Percentiles rank a stretch among this genome's conserved stretches.
phyloP scores from a whole-genome alignment of 164 flowering plant species.

The Macadamia integrifolia region DNA sequence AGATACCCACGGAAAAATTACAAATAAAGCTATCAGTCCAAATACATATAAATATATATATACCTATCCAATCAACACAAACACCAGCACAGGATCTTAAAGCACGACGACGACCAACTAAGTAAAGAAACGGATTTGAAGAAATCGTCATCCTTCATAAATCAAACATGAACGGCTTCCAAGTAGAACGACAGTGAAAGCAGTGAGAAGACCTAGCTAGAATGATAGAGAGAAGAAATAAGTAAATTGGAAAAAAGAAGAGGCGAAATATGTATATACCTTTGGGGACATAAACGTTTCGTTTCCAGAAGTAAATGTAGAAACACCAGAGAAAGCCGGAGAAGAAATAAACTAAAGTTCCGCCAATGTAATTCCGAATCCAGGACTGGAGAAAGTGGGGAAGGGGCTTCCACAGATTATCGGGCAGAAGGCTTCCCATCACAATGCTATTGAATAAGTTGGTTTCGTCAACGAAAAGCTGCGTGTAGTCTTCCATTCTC shows the following conservation, averaged over 20 bases:
- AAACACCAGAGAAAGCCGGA: slow-evolving; percentile 85
- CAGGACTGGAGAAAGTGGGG: slow-evolving; percentile 64
- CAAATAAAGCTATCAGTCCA: no score
- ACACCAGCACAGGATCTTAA: no score
- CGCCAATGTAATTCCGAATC: slow-evolving; percentile 82
- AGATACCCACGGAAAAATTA: no score
- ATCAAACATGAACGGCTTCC: background rate
- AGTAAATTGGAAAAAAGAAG: background rate
- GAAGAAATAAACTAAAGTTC: slow-evolving; percentile 47
- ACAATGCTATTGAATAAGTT: slow-evolving; percentile 59
- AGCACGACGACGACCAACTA: no score
- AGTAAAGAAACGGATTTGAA: no score
- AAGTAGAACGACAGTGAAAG: no score
- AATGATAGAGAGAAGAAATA: background rate
- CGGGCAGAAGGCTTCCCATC: slow-evolving; percentile 49
- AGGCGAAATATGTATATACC: slow-evolving; percentile 29
- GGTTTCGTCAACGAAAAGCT: slow-evolving; percentile 54
- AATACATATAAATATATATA: no score
- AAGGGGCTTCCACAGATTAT: slow-evolving; percentile 37
- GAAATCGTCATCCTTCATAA: background rate
- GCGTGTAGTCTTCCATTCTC: slow-evolving; percentile 32
- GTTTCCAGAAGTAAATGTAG: slow-evolving; percentile 73
- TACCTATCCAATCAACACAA: no score
- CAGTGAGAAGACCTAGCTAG: background rate
- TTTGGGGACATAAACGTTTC: slow-evolving; percentile 69